Base-by-base conservation (phyloP, 106 monocot genomes). In the Ottelia alismoides region DNA sequence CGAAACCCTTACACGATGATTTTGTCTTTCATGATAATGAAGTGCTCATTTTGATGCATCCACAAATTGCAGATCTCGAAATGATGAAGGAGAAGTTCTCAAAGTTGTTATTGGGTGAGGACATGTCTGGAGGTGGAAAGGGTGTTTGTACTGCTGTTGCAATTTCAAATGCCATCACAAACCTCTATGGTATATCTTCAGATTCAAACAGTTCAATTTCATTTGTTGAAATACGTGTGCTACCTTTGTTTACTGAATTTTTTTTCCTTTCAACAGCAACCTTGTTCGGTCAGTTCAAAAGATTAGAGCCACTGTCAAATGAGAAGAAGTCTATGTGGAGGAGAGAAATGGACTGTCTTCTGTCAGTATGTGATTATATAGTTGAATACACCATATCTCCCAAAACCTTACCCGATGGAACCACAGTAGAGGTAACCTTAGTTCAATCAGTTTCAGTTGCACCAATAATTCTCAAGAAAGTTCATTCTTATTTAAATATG, bases 131-230 rank as follows among this genome's bases (percentile, higher is more conserved):
- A 22, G 55, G 69, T 46, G 85, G 85, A 14, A 92, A 49, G 27
- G 84, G 84, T 30, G 85, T 86, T 30, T 76, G 82, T 65, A 71
- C 78, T 28, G 92, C 92, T 1, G 70, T 79, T 12, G 78, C 92
- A 10, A 73, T 92, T 31, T 92, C 92, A 40, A 92, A 92, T 69
- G 78, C 92, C 49, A 92, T 92, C 30, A 92, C 92, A 23, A 92
- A 92, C 30, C 86, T 92, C 65, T 86, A 86, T 51, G 92, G 92
- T 86, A 79, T 1, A 24, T n/a, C 26, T 25, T 2, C 25, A 10
- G 18, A 17, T 25, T 25, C 11, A 20, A 11, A 20, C 9, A 22
- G 52, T 11, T 45, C n/a, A n/a, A n/a, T n/a, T n/a, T n/a, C n/a
- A n/a, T n/a, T n/a, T n/a, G 32, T 19, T 63, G n/a, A n/a, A n/a